Evolutionary conservation across 768 basidiomycete species (phyloP), one percentile per base, ranked within the genome.

Genomic region (Boletus reticulatus): DNA sequence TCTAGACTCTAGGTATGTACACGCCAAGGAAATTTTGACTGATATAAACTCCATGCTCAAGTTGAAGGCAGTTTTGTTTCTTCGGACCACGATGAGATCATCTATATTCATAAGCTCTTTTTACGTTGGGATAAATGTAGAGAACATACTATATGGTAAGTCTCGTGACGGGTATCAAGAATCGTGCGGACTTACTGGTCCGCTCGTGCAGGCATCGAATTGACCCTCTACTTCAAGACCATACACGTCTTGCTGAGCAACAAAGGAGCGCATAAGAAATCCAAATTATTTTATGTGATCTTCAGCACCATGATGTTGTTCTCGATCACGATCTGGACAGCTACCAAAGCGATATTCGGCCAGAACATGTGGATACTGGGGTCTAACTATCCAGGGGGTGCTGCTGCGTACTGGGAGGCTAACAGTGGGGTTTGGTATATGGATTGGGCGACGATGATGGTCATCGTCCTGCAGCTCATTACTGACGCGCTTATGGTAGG

Each of bases 331-430:
- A 48, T 75, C 20, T 72, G 67, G 55, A 52, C 71, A 19, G 56
- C 62, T n/a, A 48, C 54, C 4, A 32, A 56, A 6, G 48, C 47
- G 4, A 19, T 69, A 2, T 68, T 73, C 22, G 67, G 68, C 10
- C 59, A 72, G 53, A 47, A 71, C 9, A 70, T 73, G 62, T 77
- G 76, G 76, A 57, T 78, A 14, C 43, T 67, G 1, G 42, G 73
- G 16, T 20, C 56, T 0, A 22, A 64, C 24, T 73, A 66, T 48
- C 74, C 74, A 16, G 75, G 73, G 0, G 76, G 76, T 2, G 66
- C 67, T 17, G 51, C 56, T 9, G 68, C 60, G 3, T 79, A 75
- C 54, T 65, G 73, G 46, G 47, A 43, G 14, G 45, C 63, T 7
- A 44, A 72, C 36, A 52, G 60, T 16, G 57, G 61, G 1, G 53